A percentile compares a stretch with the other conserved stretches of the same genome.
These are phyloP conservation scores for Fomitopsis pulvina DNA, from an alignment of 768 basidiomycete species.

Conservation along the genomic window DNA sequence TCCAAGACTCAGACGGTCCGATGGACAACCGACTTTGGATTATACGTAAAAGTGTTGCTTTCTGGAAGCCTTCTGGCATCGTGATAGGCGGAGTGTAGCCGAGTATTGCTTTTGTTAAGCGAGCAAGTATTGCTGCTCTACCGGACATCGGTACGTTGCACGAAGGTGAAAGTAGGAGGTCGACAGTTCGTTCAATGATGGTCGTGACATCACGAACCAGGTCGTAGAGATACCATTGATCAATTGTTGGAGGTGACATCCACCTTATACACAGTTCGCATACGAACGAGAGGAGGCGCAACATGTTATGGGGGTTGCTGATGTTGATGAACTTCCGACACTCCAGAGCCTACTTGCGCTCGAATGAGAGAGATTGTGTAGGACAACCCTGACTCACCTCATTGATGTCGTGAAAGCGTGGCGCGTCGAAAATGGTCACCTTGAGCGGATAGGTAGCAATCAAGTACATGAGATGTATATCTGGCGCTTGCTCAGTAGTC, in stretches of 20 bases:
- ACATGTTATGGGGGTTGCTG: constrained; percentile 28
- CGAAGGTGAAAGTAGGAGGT: constrained; percentile 35
- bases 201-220: constrained; percentile 36
- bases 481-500: neutral
- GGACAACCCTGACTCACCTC: neutral
- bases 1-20: constrained; percentile 34
- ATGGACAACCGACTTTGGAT: constrained; percentile 40
- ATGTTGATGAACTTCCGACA: constrained; percentile 22
- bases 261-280: constrained; percentile 37
- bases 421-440: neutral
- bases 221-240: constrained; percentile 45
- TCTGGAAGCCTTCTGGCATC: constrained; percentile 3
- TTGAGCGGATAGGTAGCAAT: neutral
- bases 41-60: constrained; percentile 15
- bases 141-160: constrained; percentile 27
- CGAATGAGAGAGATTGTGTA: neutral
- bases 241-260: constrained; percentile 35
- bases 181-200: constrained; percentile 33
- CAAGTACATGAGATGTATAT: neutral
- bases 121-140: constrained; percentile 34
- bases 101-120: constrained; percentile 25
- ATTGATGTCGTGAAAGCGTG: neutral
- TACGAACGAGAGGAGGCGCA: constrained; percentile 40
- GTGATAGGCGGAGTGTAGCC: neutral
- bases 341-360: neutral